Percentiles rank a stretch among this genome's conserved stretches.
phyloP scores from a whole-genome alignment of 257 asterid species.

The Eustoma russellianum region DNA sequence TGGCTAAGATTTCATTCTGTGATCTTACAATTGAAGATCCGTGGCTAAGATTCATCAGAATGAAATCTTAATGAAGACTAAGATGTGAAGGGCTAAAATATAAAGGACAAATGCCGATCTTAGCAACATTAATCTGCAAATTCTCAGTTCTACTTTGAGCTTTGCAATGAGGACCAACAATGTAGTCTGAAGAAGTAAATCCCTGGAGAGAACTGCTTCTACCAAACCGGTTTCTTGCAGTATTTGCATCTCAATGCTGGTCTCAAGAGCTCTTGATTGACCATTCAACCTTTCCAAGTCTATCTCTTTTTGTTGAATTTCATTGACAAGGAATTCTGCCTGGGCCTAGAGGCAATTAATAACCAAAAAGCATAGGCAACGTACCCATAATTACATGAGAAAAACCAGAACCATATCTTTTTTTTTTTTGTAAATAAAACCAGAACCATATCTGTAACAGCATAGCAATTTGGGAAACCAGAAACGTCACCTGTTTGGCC shows the following conservation, averaged over 20 bases:
- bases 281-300: slow-evolving; percentile 74
- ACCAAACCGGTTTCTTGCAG: slow-evolving; percentile 57
- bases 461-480: background rate
- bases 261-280: slow-evolving; percentile 45
- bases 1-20: no score
- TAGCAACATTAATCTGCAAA: slow-evolving; percentile 66
- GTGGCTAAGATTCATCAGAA: slow-evolving; percentile 18
- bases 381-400: background rate
- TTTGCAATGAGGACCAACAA: slow-evolving; percentile 41
- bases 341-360: slow-evolving; percentile 48
- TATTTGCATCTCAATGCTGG: slow-evolving; percentile 35
- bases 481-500: slow-evolving; percentile 54
- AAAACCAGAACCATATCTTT: background rate
- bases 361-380: background rate
- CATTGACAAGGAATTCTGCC: slow-evolving; percentile 65
- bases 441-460: background rate
- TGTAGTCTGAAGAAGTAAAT: slow-evolving; percentile 36
- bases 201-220: slow-evolving; percentile 44
- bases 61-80: slow-evolving; percentile 82
- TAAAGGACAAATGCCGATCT: slow-evolving; percentile 78
- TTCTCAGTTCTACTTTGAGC: slow-evolving; percentile 46
- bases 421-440: no score
- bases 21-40: background rate
- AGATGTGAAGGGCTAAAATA: slow-evolving; percentile 62
- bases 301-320: slow-evolving; percentile 61